phyloP scores from a whole-genome alignment of 805 yeast species.

The Spathaspora sp. region DNA sequence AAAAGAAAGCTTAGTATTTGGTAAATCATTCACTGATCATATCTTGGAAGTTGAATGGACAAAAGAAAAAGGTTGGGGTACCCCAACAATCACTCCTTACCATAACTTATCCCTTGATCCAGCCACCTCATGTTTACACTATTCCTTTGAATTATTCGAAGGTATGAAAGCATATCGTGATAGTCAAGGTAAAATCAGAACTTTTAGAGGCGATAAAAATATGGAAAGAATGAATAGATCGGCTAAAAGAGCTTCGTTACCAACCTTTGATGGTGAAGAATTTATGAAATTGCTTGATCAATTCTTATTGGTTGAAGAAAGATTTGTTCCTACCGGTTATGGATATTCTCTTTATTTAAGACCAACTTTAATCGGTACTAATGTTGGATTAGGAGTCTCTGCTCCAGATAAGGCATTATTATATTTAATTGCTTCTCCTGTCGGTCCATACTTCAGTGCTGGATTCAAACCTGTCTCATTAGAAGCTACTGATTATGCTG shows the following conservation, averaged over 20 bases:
- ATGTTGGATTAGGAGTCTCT: slow-evolving; percentile 82
- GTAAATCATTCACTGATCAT: slow-evolving; percentile 72
- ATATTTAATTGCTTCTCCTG: slow-evolving; percentile 90
- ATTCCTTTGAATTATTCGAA: slow-evolving; percentile 92
- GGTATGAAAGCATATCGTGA: slow-evolving; percentile 90
- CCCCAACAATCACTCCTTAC: slow-evolving; percentile 87
- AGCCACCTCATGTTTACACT: slow-evolving; percentile 86
- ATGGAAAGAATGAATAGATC: slow-evolving; percentile 88
- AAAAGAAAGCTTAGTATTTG: slow-evolving; percentile 39
- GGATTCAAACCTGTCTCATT: slow-evolving; percentile 94
- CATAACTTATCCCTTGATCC: slow-evolving; percentile 79
- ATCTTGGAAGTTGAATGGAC: slow-evolving; percentile 89
- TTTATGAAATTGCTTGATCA: slow-evolving; percentile 72
- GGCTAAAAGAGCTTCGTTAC: slow-evolving; percentile 85
- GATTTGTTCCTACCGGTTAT: slow-evolving; percentile 76
- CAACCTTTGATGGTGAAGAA: slow-evolving; percentile 78
- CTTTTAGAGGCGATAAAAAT: slow-evolving; percentile 90
- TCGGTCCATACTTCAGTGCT: slow-evolving; percentile 86
- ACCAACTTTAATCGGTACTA: slow-evolving; percentile 94
- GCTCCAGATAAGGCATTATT: slow-evolving; percentile 78
- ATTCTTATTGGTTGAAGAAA: slow-evolving; percentile 68
- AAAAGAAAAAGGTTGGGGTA: slow-evolving; percentile 72
- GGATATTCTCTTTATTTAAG: slow-evolving; percentile 92
- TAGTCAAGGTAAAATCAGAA: slow-evolving; percentile 58
- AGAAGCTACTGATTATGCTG: slow-evolving; percentile 94